Evolutionary conservation across 169 alveolate species (phyloP), one percentile per base, ranked within the genome.

Genomic region (Eimeria praecox): DNA sequence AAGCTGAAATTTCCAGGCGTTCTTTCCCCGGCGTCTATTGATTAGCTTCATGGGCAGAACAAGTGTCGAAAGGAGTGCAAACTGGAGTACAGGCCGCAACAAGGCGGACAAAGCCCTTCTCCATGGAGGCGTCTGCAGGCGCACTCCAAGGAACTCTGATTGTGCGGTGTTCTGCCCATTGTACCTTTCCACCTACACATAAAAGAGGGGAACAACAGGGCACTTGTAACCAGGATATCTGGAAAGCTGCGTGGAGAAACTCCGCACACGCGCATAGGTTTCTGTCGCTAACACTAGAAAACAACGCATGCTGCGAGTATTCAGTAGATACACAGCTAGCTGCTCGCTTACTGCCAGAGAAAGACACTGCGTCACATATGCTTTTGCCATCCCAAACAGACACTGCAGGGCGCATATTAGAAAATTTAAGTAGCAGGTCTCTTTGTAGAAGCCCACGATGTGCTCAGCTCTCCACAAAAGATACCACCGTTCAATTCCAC

Each of bases 1-100:
- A n/a, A 87, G 56, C 59, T 87, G 78, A 49, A 87, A 87, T 30
- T 87, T 87, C 93, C 93, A 87, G 1, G 44, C 93, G n/a, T 87
- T 56, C n/a, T 71, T 87, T 16, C 82, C 93, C 40, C 93, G 83
- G 52, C 93, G 93, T 42, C 93, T 87, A 40, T 56, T 46, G 66
- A 87, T 87, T 22, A 59, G 62, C 54, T 62, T 87, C 93, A 87
- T 87, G 82, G 93, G 93, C 80, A 87, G 24, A 33, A 87, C 42
- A n/a, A 87, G 82, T 3, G 93, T 83, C 78, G 71, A 46, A 6
- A 87, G 82, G n/a, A 87, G 59, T 16, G 56, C 52, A 27, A 30
- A 87, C 33, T 87, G 82, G 64, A 62, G n/a, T 30, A 87, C 9
- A 30, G 78, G 93, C n/a, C 38, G 33, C 54, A 73, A 49, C 71